phyloP scores from a whole-genome alignment of 1,139 yeast species.

The Maudiozyma humilis region DNA sequence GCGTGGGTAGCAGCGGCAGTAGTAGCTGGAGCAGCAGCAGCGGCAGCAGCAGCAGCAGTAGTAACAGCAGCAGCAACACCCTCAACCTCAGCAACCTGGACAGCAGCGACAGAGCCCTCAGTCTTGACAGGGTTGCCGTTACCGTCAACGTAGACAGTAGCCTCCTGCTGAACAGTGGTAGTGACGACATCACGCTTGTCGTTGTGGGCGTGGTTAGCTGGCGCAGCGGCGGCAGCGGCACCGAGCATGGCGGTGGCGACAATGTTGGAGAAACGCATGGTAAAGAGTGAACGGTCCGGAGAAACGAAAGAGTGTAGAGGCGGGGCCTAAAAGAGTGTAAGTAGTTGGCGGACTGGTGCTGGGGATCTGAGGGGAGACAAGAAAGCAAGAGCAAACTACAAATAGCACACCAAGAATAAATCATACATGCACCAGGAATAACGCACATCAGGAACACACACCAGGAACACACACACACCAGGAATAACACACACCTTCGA shows the following conservation, averaged over 20 bases:
- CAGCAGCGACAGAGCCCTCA: slow-evolving; percentile 9
- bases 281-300: no score
- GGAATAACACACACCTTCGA: no score
- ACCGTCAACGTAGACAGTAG: slow-evolving; percentile 34
- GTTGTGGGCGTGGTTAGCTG: slow-evolving; percentile 37
- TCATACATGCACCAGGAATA: no score
- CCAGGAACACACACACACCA: no score
- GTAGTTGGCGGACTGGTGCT: no score
- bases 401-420: no score
- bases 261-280: slow-evolving; percentile 32
- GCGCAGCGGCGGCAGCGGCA: slow-evolving; percentile 34
- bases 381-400: no score
- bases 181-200: slow-evolving; percentile 35
- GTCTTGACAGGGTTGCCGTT: slow-evolving; percentile 32
- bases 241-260: slow-evolving; percentile 31
- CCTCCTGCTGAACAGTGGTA: slow-evolving; percentile 13
- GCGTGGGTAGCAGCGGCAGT: slow-evolving; percentile 32
- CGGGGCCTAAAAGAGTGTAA: no score
- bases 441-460: no score
- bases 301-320: no score
- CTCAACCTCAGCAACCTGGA: background rate
- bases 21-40: slow-evolving; percentile 18
- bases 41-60: slow-evolving; percentile 3
- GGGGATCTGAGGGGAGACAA: no score
- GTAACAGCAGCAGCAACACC: slow-evolving; percentile 12